Conservation (phyloP, 2,329 filamentous ascomycete species). For the Paraphaeosphaeria minitans region DNA sequence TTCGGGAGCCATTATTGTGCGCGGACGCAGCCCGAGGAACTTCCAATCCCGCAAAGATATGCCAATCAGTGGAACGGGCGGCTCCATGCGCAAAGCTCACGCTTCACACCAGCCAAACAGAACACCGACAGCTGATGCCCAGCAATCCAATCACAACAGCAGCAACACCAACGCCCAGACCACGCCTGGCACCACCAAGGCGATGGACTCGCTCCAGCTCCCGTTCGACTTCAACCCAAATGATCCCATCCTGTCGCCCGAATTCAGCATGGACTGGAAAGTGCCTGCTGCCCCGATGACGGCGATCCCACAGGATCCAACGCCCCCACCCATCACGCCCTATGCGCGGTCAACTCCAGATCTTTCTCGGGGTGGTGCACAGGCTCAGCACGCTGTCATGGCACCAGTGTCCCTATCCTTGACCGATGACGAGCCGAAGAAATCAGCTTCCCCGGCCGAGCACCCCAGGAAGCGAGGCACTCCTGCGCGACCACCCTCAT, state of each 20-base stretch:
- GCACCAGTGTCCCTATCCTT: slow-evolving; percentile 61
- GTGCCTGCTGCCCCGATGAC: slow-evolving; percentile 49
- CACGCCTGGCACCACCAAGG: slow-evolving; percentile 32
- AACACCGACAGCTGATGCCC: slow-evolving; percentile 45
- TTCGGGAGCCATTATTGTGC: slow-evolving; percentile 90
- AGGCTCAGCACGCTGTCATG: slow-evolving; percentile 46
- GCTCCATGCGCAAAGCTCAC: slow-evolving; percentile 71
- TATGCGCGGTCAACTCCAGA: slow-evolving; percentile 62
- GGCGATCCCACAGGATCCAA: slow-evolving; percentile 48
- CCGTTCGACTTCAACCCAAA: slow-evolving; percentile 50
- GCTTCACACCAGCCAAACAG: slow-evolving; percentile 42
- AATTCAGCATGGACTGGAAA: slow-evolving; percentile 52
- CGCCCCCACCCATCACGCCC: slow-evolving; percentile 44
- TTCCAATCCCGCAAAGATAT: slow-evolving; percentile 95
- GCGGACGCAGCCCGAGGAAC: slow-evolving; percentile 89
- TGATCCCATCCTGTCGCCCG: slow-evolving; percentile 49
- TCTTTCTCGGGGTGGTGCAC: slow-evolving; percentile 45
- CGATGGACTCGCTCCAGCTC: slow-evolving; percentile 46
- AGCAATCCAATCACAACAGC: slow-evolving; percentile 36
- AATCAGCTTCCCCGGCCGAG: slow-evolving; percentile 43
- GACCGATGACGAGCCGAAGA: slow-evolving; percentile 59
- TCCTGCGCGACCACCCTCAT: slow-evolving; percentile 51
- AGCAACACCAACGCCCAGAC: slow-evolving; percentile 27
- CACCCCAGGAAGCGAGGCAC: slow-evolving; percentile 41
- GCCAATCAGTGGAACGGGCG: slow-evolving; percentile 78